These are phyloP conservation scores for Nectriaceae sp. DNA, from an alignment of 2,329 filamentous ascomycete genomes.

Conservation along the genomic window DNA sequence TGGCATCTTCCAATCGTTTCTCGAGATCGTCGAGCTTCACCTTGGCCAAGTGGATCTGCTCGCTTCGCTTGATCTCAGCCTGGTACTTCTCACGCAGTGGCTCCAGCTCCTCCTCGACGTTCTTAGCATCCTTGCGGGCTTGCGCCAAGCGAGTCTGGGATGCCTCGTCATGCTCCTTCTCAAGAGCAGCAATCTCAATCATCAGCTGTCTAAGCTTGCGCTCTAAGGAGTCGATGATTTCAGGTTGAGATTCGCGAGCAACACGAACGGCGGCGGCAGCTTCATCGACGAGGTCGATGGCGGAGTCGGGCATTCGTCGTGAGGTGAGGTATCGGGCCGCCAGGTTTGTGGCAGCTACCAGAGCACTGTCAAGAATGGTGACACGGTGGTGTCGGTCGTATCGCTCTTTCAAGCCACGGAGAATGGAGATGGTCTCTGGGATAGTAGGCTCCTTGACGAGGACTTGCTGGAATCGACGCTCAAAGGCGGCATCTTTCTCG, in stretches of 20 bases:
- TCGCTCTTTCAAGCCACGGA: slow-evolving; percentile 96
- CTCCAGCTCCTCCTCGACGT: slow-evolving; percentile 89
- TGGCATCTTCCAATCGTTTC: slow-evolving; percentile 92
- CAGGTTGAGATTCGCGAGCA: slow-evolving; percentile 92
- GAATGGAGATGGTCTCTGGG: slow-evolving; percentile 89
- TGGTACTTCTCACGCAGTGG: slow-evolving; percentile 96
- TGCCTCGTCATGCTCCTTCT: slow-evolving; percentile 92
- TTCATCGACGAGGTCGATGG: slow-evolving; percentile 95
- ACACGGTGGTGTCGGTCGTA: slow-evolving; percentile 99
- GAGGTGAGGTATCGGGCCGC: slow-evolving; percentile 92
- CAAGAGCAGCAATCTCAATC: slow-evolving; percentile 95
- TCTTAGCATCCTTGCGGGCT: slow-evolving; percentile 88
- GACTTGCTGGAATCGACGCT: slow-evolving; percentile 98
- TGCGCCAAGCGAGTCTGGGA: slow-evolving; percentile 80
- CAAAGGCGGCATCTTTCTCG: slow-evolving; percentile 96
- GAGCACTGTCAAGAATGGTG: slow-evolving; percentile 90
- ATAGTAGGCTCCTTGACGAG: slow-evolving; percentile 92
- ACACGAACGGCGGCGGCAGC: slow-evolving; percentile 96
- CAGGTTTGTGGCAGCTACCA: slow-evolving; percentile 87
- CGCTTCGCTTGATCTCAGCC: slow-evolving; percentile 86
- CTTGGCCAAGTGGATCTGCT: slow-evolving; percentile 91
- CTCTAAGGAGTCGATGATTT: slow-evolving; percentile 93
- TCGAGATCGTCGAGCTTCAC: slow-evolving; percentile 90
- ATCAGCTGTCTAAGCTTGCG: slow-evolving; percentile 86
- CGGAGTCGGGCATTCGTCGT: slow-evolving; percentile 89